Evolutionary conservation across 2,329 filamentous ascomycete genomes (phyloP).

Genomic region (Calonectria pseudoreteaudii): DNA sequence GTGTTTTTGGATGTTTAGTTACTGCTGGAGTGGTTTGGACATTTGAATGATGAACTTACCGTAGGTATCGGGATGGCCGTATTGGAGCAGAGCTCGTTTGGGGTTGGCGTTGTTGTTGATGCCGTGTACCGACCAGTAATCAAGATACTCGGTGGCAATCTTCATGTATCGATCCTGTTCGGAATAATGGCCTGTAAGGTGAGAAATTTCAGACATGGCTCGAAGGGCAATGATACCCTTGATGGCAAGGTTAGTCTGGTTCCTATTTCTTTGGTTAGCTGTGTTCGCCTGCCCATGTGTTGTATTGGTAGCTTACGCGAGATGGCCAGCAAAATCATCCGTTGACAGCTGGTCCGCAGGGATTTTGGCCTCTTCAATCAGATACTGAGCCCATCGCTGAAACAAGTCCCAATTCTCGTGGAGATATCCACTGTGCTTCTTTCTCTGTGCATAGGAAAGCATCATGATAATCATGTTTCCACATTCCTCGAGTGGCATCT

Average conservation of each 20-base stretch:
- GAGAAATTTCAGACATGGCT: constrained; percentile 80
- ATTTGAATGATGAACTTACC: constrained; percentile 40
- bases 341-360: constrained; percentile 84
- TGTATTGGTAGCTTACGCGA: not conserved
- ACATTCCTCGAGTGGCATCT: constrained; percentile 83
- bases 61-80: constrained; percentile 71
- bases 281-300: no score
- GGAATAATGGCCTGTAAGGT: constrained; percentile 66
- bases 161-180: constrained; percentile 69
- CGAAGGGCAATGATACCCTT: constrained; percentile 88
- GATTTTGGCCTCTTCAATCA: constrained; percentile 80
- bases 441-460: constrained; percentile 72
- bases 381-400: constrained; percentile 82
- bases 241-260: constrained; percentile 85
- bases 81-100: constrained; percentile 81
- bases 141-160: constrained; percentile 77
- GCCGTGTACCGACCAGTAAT: constrained; percentile 77
- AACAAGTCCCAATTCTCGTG: constrained; percentile 77
- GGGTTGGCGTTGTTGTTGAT: constrained; percentile 73
- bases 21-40: no score
- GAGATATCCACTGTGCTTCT: constrained; percentile 67
- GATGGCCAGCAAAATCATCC: constrained; percentile 80
- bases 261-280: constrained; percentile 43
- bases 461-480: constrained; percentile 88
- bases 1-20: not conserved